A percentile compares a stretch with the other conserved stretches of the same genome.
These are phyloP conservation scores for Colletotrichum sp. DNA, from an alignment of 2,329 filamentous ascomycete genomes.

Conservation along the genomic window DNA sequence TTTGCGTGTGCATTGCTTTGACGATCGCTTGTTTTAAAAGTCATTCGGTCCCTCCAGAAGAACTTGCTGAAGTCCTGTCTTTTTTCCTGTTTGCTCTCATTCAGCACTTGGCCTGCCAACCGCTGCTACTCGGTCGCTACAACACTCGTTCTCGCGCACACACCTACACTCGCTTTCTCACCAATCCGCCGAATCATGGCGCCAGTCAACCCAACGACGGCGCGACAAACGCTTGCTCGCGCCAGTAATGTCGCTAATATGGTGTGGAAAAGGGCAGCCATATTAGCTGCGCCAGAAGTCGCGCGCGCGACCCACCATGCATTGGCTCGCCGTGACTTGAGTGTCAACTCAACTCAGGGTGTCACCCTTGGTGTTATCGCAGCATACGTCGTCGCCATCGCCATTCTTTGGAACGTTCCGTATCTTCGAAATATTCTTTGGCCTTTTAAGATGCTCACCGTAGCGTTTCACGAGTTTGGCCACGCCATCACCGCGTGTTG, in stretches of 20 bases:
- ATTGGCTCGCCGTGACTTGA: slow-evolving; percentile 57
- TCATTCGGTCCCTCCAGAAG: neutral
- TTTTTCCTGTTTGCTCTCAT: neutral
- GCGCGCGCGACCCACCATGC: slow-evolving; percentile 11
- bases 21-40: neutral
- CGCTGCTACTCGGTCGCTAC: neutral
- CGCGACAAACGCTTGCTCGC: slow-evolving; percentile 8
- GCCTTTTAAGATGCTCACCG: slow-evolving; percentile 88
- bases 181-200: neutral
- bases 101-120: neutral
- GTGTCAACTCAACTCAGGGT: slow-evolving; percentile 70
- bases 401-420: slow-evolving; percentile 79
- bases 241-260: neutral
- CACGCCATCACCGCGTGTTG: slow-evolving; percentile 76
- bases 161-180: neutral
- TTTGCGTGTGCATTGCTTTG: neutral
- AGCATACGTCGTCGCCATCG: slow-evolving; percentile 73
- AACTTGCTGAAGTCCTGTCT: neutral
- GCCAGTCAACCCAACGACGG: slow-evolving; percentile 9
- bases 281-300: neutral
- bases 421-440: slow-evolving; percentile 77
- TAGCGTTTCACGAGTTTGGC: slow-evolving; percentile 82
- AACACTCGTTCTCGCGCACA: neutral
- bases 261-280: slow-evolving; percentile 3
- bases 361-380: slow-evolving; percentile 75